Base-by-base conservation (phyloP, 164 flowering plant genomes). In the Vitis rotundifolia region DNA sequence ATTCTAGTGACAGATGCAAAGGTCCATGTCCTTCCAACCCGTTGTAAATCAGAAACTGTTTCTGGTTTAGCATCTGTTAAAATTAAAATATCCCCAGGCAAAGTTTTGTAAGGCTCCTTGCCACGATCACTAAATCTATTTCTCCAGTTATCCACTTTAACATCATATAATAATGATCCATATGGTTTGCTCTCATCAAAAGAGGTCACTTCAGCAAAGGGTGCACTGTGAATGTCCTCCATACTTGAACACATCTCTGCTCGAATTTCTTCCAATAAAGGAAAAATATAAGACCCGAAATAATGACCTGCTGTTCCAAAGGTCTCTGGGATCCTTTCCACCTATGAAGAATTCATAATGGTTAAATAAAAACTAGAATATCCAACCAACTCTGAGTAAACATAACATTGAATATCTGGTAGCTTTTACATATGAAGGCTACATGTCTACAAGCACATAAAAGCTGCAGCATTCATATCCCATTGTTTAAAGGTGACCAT, bases 11-110 rank as follows among this genome's bases (percentile, higher is more conserved):
- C 87, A 8, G 61, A 31, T 18, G 83, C 87, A 69, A 86, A 79
- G 59, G 73, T 62, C 80, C 87, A 88, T 4, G 31, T 70, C 61
- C 77, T 66, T 14, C 84, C 85, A 6, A 50, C 51, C n/a, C 77
- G 66, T 47, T 63, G 72, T 14, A 89, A 63, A 72, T 86, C 92
- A 58, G 75, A 55, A 44, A 65, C 60, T 56, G 61, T 63, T 80
- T 82, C 86, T 14, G 89, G 95, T 60, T 75, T 83, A 6, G 50
- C 73, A 63, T 80, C 78, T 12, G 91, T 65, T 2, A 93, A 14
- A 61, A 86, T 51, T 14, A 87, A 72, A n/a, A 93, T 16, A 81
- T 93, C 97, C 8, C 89, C 88, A 31, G 80, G 84, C 76, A 77
- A 70, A 13, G 90, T 80, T 73, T 72, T 83, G 67, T 88, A 85